Conservation (phyloP, 139 green algal species). For the Zygnema cylindricum region DNA sequence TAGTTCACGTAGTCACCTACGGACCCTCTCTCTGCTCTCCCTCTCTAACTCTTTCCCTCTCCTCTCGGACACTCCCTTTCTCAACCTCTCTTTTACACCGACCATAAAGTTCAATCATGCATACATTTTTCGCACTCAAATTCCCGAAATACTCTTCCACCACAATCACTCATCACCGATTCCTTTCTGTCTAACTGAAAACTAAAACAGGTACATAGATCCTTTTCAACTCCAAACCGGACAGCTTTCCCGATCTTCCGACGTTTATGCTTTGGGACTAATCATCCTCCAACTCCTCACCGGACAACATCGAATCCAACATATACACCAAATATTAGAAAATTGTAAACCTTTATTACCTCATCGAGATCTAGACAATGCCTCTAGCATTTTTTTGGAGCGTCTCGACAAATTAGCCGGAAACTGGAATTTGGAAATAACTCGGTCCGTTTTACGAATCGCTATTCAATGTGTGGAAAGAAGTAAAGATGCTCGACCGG, state of each 20-base stretch:
- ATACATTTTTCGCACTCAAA: no score
- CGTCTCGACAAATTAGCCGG: conserved; percentile 15
- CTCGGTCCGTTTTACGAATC: not conserved
- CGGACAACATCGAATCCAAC: not conserved
- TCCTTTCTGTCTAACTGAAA: no score
- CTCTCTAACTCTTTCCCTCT: no score
- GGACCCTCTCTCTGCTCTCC: no score
- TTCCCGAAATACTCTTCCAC: no score
- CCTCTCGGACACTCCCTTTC: no score
- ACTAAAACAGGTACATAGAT: conserved; percentile 1
- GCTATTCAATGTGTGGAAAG: conserved; percentile 21
- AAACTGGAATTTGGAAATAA: not conserved
- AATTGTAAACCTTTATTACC: not conserved
- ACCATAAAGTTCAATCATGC: no score
- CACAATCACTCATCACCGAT: no score
- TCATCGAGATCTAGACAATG: not conserved
- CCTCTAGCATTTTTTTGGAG: not conserved
- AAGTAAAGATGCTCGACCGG: not conserved
- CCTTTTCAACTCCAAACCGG: not conserved
- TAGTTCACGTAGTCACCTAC: no score
- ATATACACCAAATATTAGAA: not conserved
- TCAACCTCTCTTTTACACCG: no score
- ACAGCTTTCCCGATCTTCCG: not conserved
- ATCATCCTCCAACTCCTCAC: conserved; percentile 7
- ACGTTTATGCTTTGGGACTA: conserved; percentile 18